Evolutionary conservation across 176 grass and related monocot genomes (phyloP), one percentile per base, ranked within the genome.

Genomic region (Oryza australiensis): DNA sequence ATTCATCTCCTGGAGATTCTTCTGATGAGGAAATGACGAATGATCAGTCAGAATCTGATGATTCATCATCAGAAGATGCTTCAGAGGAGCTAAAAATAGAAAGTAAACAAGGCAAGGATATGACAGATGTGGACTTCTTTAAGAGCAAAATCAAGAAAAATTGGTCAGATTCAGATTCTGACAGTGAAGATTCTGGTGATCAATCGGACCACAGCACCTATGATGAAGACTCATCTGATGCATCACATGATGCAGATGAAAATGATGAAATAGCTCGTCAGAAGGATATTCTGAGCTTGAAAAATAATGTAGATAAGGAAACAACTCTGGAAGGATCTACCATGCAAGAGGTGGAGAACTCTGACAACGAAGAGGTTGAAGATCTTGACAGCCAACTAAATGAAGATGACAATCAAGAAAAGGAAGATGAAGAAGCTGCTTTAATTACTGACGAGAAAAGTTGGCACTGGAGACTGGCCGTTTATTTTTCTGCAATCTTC

Each of bases 131-230:
- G 63, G 95, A 95, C 40, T 98, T 95, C 82, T 95, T 95, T 35
- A 98, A 75, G 82, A 98, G 92, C 72, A 98, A 91, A 87, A 83
- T 98, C n/a, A 98, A 82, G 89, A 85, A 93, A 93, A 74, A 93
- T 62, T 98, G 90, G 95, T 98, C 95, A 37, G 92, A 98, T 90
- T 93, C 92, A 12, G 95, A 98, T 84, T 89, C 90, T 32, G 83
- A 89, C 14, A 77, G 83, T 9, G 83, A 88, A 76, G 90, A 89
- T 89, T 91, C 90, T 49, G 78, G 76, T 72, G 49, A 72, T 63
- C 26, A 68, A 26, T 68, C 49, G 78, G 70, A 88, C 26, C 53
- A 22, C 26, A 83, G 30, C 73, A 53, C 23, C 18, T 55, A 84
- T 38, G 49, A 72, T 68, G 80, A 83, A 76, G 74, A 82, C 10